phyloP scores from a whole-genome alignment of 495 filamentous ascomycete genomes.

The Lophium mytilinum region DNA sequence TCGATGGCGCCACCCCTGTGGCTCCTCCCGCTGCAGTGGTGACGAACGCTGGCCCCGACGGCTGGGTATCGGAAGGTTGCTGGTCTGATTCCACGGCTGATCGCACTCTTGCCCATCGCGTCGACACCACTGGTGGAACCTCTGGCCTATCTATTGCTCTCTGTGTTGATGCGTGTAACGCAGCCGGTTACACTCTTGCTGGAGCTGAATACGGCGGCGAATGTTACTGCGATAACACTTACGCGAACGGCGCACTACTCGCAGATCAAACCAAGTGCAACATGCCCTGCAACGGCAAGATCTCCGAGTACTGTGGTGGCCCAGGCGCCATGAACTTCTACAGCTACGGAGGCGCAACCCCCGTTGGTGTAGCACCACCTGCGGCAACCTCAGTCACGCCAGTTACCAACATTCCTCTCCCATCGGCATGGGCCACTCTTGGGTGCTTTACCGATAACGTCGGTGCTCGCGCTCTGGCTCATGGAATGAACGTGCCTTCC shows the following conservation, averaged over 20 bases:
- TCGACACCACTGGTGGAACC: slow-evolving; percentile 1
- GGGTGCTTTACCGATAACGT: background rate
- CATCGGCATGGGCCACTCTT: background rate
- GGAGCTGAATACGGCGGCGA: slow-evolving; percentile 8
- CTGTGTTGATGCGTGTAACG: slow-evolving; percentile 2
- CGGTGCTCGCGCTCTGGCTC: background rate
- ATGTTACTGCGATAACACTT: slow-evolving; percentile 12
- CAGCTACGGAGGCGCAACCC: background rate
- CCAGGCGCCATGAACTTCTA: background rate
- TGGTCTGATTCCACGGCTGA: background rate
- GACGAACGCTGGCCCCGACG: background rate
- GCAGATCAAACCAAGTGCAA: background rate
- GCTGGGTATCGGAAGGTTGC: slow-evolving; percentile 2
- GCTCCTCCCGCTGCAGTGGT: background rate
- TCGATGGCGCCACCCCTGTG: background rate
- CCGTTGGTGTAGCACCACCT: background rate
- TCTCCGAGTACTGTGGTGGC: background rate
- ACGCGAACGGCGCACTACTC: background rate
- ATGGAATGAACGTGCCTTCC: background rate
- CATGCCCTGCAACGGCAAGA: background rate
- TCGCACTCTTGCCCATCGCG: slow-evolving; percentile 1
- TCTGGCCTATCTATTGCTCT: background rate
- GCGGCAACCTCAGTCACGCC: background rate
- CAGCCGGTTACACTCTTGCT: slow-evolving; percentile 3
- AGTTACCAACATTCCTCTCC: background rate